Evolutionary conservation across 768 basidiomycete species (phyloP).

Genomic region (Cyathus striatus): DNA sequence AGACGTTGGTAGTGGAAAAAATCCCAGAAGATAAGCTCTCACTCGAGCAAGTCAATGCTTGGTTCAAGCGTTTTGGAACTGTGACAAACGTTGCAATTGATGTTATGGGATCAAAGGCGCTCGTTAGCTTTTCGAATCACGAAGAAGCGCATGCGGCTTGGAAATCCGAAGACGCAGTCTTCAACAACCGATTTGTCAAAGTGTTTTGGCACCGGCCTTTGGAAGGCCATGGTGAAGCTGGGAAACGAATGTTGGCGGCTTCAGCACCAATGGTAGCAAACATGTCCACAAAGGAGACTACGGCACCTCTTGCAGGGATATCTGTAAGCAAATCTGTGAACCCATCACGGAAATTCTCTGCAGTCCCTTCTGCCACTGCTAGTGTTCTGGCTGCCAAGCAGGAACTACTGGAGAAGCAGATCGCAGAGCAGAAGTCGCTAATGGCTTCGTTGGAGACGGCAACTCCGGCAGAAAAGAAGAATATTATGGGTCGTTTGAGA

Average conservation of each 20-base stretch:
- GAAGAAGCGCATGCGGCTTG: constrained; percentile 84
- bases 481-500: constrained; percentile 69
- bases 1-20: constrained; percentile 90
- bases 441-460: constrained; percentile 67
- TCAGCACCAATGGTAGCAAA: constrained; percentile 74
- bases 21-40: constrained; percentile 83
- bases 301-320: constrained; percentile 7
- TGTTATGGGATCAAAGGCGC: constrained; percentile 62
- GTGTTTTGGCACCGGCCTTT: constrained; percentile 93
- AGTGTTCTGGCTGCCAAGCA: constrained; percentile 68
- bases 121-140: constrained; percentile 84
- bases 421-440: constrained; percentile 83
- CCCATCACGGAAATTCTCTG: constrained; percentile 30
- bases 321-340: constrained; percentile 10
- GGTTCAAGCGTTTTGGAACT: constrained; percentile 90
- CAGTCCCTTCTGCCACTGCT: constrained; percentile 20
- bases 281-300: constrained; percentile 34
- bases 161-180: constrained; percentile 93
- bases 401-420: constrained; percentile 72
- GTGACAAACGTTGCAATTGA: constrained; percentile 93
- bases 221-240: constrained; percentile 83
- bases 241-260: constrained; percentile 74
- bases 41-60: constrained; percentile 72
- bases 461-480: constrained; percentile 69
- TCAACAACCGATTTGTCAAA: constrained; percentile 91